phyloP scores from a whole-genome alignment of 495 filamentous ascomycete genomes.

The Clohesyomyces aquaticus region DNA sequence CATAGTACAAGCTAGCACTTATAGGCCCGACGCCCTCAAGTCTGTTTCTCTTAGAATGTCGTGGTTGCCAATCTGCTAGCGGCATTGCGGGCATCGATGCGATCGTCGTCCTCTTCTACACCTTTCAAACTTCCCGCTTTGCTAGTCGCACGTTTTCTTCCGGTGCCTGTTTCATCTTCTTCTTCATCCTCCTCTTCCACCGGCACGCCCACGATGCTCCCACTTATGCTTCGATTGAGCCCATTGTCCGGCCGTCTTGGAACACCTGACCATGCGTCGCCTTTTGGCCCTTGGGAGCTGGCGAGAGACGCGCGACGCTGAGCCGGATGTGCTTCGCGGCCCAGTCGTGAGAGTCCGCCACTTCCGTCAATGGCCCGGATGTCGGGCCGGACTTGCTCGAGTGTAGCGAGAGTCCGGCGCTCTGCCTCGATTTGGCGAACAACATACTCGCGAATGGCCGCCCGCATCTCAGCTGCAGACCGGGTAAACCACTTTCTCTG shows the following conservation, averaged over 20 bases:
- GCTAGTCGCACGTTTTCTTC: conserved; percentile 64
- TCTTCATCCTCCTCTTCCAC: conserved; percentile 51
- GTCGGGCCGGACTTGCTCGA: conserved; percentile 90
- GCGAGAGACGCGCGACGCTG: conserved; percentile 74
- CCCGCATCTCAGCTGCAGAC: conserved; percentile 77
- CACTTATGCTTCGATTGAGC: conserved; percentile 75
- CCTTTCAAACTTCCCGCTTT: conserved; percentile 59
- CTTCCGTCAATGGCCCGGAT: conserved; percentile 89
- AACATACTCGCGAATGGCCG: conserved; percentile 86
- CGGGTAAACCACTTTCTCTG: conserved; percentile 89
- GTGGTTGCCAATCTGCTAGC: conserved; percentile 90
- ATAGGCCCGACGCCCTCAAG: not conserved
- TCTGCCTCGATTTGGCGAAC: conserved; percentile 95
- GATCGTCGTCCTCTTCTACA: conserved; percentile 88
- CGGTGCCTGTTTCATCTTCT: conserved; percentile 55
- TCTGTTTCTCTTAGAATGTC: conserved; percentile 66
- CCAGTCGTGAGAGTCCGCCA: conserved; percentile 85
- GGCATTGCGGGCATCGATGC: conserved; percentile 92
- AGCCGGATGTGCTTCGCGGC: conserved; percentile 82
- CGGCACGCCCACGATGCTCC: conserved; percentile 58
- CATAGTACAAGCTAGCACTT: not conserved
- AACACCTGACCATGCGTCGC: conserved; percentile 96
- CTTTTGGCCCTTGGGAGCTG: conserved; percentile 89
- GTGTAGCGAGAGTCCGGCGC: conserved; percentile 84
- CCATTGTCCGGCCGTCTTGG: conserved; percentile 76